Conservation (phyloP, 176 grass and related monocot genomes). For the Oryza meridionalis region DNA sequence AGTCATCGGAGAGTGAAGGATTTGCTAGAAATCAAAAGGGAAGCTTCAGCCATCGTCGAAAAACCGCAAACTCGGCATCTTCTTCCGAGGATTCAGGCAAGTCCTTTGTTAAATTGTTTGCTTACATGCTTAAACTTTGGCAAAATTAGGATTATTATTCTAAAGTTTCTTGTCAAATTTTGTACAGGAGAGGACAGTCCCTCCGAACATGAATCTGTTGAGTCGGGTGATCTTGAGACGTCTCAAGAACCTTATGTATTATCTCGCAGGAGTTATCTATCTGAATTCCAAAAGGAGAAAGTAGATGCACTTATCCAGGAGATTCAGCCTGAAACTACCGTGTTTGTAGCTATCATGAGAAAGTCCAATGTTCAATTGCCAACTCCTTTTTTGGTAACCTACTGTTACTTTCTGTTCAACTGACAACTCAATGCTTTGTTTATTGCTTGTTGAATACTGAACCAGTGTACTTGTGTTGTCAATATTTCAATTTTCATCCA, state of each 20-base stretch:
- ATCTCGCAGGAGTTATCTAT: neutral
- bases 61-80: neutral
- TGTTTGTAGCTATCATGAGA: conserved; percentile 41
- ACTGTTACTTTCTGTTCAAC: neutral
- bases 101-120: neutral
- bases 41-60: neutral
- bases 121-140: neutral
- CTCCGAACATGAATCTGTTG: neutral
- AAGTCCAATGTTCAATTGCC: conserved; percentile 10
- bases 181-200: conserved; percentile 11
- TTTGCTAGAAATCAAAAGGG: neutral
- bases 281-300: conserved; percentile 16
- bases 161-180: neutral
- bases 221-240: neutral
- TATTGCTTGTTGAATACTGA: neutral
- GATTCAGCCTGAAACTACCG: conserved; percentile 13
- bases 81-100: conserved; percentile 35
- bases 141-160: neutral
- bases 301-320: conserved; percentile 14
- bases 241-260: conserved; percentile 2
- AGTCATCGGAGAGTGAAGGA: conserved; percentile 11
- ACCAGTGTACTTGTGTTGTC: neutral
- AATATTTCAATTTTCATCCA: neutral
- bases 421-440: neutral
- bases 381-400: conserved; percentile 34